Base-by-base conservation (phyloP, 306 rosid genomes). In the Dryas drummondii region DNA sequence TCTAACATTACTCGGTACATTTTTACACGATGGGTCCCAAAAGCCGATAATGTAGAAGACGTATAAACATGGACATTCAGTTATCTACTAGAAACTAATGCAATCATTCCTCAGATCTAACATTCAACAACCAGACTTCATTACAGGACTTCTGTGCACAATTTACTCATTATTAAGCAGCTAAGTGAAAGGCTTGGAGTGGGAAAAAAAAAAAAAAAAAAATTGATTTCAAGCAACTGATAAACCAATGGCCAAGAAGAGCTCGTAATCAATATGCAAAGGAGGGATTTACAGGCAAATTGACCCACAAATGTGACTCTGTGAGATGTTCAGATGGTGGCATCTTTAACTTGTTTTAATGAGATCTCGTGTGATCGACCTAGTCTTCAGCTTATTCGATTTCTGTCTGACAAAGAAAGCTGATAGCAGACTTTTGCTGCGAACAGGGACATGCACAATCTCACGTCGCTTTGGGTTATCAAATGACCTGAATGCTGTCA, bases 341-440 rank as follows among this genome's bases (percentile, higher is more conserved):
- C 79, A 54, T 63, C 72, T 64, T 41, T 63, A 6, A 70, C 37
- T 74, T 63, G 74, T 61, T 69, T 50, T 53, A 47, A 26, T 65
- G 59, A 72, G 69, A 68, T 71, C 64, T 90, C 84, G 89, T 27
- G 86, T 70, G 79, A 72, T 81, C 6, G 88, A 74, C 57, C 94
- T 87, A 6, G 90, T 79, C 78, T 84, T 85, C 64, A 84, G 69
- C 79, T 85, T 93, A 4, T 70, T 54, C 15, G 79, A 57, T 84
- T 80, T 91, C 72, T 84, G 94, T 81, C 88, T 91, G 72, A 64
- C 91, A 54, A 94, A 94, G 90, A 94, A 87, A 67, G 91, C 82
- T 46, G 98, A 84, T 54, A 94, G 90, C 80, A 91, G 82, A 65
- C 98, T 94, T 83, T 85, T 94, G 87, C 98, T 87, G 83, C 96